Base-by-base conservation (phyloP, 371 early-diverging fungal species). In the Mucor saturninus region DNA sequence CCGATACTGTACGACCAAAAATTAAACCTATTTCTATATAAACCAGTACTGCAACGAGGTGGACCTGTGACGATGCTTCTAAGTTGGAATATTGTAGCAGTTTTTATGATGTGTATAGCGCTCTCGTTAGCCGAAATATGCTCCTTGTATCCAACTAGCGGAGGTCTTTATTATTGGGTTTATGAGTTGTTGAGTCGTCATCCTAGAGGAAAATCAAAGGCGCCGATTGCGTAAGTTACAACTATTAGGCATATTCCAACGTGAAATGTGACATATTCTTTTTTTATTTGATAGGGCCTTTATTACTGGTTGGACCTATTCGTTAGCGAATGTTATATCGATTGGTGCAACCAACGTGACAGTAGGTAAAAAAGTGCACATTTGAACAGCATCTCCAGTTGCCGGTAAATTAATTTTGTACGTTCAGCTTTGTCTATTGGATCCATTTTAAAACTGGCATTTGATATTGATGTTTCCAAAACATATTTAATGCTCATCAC, bases 121-220 rank as follows among this genome's bases (percentile, higher is more conserved):
- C 68, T 89, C 31, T 83, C 89, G 2, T 64, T 91, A 69, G 84
- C 89, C n/a, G 91, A 91, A 68, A 89, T 89, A 50, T 88, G 88
- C 63, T 89, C 89, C 0, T 71, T 89, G 0, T 91, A 84, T 69
- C 89, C 91, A 14, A 84, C 86, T 28, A 84, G 84, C 38, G 91
- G 91, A 15, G 88, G 88, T 2, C 62, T 91, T 7, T 91, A 89
- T 71, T 89, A 84, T 64, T 89, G 86, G 86, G 70, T 69, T 0
- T 76, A 68, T 55, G 77, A 80, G 29, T 45, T 76, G 48, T 26
- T 75, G 8, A 50, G 64, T 57, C 46, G 56, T 2, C 71, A 70
- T 56, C 67, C 67, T 2, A 58, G 52, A 11, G 51, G 21, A 14
- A 64, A 59, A 53, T 49, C 57, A 39, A 55, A 57, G 4, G 77